Percentiles rank a stretch among this genome's conserved stretches.
phyloP scores from a whole-genome alignment of 2,329 filamentous ascomycete species.

The Cladophialophora carrionii region DNA sequence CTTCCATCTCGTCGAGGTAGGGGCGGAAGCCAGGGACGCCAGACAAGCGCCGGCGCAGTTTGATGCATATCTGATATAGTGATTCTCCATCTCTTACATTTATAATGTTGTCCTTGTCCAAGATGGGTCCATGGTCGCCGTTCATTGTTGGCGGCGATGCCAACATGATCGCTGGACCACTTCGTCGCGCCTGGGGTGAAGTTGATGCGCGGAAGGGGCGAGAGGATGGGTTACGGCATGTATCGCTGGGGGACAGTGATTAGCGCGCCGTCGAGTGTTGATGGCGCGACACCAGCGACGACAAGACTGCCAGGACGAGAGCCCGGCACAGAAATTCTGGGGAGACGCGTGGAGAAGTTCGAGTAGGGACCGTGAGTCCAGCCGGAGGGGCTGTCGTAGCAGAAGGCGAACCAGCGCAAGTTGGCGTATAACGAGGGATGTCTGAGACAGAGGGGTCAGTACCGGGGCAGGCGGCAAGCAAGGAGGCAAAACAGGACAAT shows the following conservation, averaged over 20 bases:
- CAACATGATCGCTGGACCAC: constrained; percentile 38
- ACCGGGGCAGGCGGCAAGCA: constrained; percentile 17
- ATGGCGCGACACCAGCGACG: constrained; percentile 3
- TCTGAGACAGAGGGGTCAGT: constrained; percentile 28
- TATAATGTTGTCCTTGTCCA: constrained; percentile 90
- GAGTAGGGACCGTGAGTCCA: constrained; percentile 21
- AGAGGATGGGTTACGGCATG: constrained; percentile 19
- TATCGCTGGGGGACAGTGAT: background rate
- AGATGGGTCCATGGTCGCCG: constrained; percentile 59
- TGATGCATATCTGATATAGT: constrained; percentile 92
- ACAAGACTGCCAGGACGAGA: background rate
- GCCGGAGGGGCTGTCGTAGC: constrained; percentile 12
- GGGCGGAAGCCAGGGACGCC: constrained; percentile 82
- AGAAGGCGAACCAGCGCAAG: constrained; percentile 31
- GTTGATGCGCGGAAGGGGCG: background rate
- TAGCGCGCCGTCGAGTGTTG: constrained; percentile 4
- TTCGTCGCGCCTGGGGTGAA: constrained; percentile 3
- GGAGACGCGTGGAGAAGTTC: constrained; percentile 14
- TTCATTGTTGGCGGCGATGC: constrained; percentile 45
- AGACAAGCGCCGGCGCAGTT: constrained; percentile 76
- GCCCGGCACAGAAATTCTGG: background rate
- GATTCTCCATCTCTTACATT: constrained; percentile 95
- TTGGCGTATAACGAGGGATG: constrained; percentile 21
- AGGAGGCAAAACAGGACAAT: constrained; percentile 18
- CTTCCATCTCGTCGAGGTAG: constrained; percentile 72